Conservation (phyloP, 768 basidiomycete genomes). For the Piloderma croceum region DNA sequence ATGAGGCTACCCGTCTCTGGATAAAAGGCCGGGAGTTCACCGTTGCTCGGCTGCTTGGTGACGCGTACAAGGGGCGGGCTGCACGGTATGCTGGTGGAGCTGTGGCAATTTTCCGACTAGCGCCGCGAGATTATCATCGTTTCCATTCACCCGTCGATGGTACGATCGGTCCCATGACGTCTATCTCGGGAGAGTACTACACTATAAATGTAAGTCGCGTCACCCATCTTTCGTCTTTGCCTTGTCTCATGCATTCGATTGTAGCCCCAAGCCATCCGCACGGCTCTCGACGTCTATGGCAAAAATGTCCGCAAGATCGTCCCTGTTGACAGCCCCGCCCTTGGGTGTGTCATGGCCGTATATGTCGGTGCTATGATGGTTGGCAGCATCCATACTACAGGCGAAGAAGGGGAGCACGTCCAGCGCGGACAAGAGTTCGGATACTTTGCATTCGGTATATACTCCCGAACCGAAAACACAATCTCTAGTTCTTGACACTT, state of each 20-base stretch:
- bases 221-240: too few relatives aligned
- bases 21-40: slow-evolving; percentile 96
- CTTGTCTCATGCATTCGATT: too few relatives aligned
- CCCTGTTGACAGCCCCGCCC: slow-evolving; percentile 83
- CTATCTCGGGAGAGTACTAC: slow-evolving; percentile 90
- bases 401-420: slow-evolving; percentile 77
- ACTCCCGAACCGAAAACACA: too few relatives aligned
- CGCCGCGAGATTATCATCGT: slow-evolving; percentile 94
- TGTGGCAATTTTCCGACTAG: slow-evolving; percentile 86
- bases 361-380: slow-evolving; percentile 96
- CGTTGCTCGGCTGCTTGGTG: slow-evolving; percentile 73
- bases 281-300: slow-evolving; percentile 85
- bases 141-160: slow-evolving; percentile 89
- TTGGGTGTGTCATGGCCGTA: slow-evolving; percentile 89
- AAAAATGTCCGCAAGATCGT: slow-evolving; percentile 93
- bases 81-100: slow-evolving; percentile 75
- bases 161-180: slow-evolving; percentile 71
- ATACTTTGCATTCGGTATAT: slow-evolving; percentile 90
- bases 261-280: slow-evolving; percentile 90
- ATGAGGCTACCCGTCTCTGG: slow-evolving; percentile 86
- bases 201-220: slow-evolving; percentile 75
- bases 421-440: slow-evolving; percentile 86
- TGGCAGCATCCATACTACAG: slow-evolving; percentile 81
- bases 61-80: slow-evolving; percentile 62
- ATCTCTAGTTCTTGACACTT: slow-evolving; percentile 1